Evolutionary conservation across 805 yeast genomes (phyloP).

Genomic region (Wickerhamiella lipophila): DNA sequence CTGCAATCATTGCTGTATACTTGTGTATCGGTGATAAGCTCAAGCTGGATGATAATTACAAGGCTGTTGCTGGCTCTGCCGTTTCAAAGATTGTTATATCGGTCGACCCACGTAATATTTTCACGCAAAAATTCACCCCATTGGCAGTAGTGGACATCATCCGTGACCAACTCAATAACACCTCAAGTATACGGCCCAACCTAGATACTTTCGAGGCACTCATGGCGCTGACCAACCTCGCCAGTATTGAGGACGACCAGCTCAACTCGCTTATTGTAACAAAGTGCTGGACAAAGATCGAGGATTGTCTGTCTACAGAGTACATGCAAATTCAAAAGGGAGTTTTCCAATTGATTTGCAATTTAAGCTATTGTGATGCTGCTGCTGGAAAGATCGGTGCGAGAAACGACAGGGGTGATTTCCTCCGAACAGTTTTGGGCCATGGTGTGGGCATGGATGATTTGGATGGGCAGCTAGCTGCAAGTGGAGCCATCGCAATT

Average conservation of each 20-base stretch:
- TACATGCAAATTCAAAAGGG: conserved; percentile 44
- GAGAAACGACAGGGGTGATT: conserved; percentile 22
- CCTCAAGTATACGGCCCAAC: conserved; percentile 19
- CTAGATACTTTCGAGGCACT: conserved; percentile 42
- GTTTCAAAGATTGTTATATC: conserved; percentile 29
- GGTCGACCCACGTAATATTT: conserved; percentile 27
- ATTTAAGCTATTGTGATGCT: conserved; percentile 35
- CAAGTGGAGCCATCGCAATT: conserved; percentile 32
- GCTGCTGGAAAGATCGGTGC: conserved; percentile 31
- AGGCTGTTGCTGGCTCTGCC: conserved; percentile 23
- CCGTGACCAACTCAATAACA: conserved; percentile 21
- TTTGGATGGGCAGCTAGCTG: conserved; percentile 27
- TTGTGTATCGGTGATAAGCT: conserved; percentile 19
- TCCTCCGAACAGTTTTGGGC: conserved; percentile 27
- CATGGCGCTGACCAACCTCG: conserved; percentile 54
- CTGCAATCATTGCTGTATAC: conserved; percentile 25
- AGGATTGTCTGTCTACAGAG: conserved; percentile 34
- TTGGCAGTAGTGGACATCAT: conserved; percentile 26
- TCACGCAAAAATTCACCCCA: conserved; percentile 27
- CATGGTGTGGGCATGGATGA: conserved; percentile 24
- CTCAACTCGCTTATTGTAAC: conserved; percentile 32
- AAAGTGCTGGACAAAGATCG: conserved; percentile 37
- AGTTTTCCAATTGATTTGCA: conserved; percentile 50
- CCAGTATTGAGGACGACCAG: conserved; percentile 35
- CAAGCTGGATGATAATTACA: conserved; percentile 17